These are phyloP conservation scores for Arctostaphylos glauca DNA, from an alignment of 148 eudicot genomes.

Conservation along the genomic window DNA sequence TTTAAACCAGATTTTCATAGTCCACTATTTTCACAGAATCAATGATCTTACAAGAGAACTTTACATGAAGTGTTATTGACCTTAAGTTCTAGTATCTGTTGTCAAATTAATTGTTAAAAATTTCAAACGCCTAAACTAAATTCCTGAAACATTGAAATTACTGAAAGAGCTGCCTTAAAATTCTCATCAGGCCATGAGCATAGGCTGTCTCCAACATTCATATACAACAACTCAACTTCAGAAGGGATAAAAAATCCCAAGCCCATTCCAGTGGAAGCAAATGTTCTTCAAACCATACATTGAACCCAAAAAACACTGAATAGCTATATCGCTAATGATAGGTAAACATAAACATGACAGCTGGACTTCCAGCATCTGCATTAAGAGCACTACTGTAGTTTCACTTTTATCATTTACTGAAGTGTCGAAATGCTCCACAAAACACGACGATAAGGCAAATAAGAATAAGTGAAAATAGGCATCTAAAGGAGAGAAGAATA, in stretches of 20 bases:
- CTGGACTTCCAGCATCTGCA: background rate
- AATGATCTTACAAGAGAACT: background rate
- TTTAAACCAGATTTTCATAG: background rate
- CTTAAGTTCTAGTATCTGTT: background rate
- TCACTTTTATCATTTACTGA: background rate
- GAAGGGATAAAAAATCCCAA: background rate
- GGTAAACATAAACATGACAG: background rate
- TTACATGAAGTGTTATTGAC: background rate
- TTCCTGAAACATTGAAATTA: background rate
- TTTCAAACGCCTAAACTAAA: background rate
- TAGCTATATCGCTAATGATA: background rate
- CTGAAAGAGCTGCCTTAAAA: background rate
- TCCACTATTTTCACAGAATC: background rate
- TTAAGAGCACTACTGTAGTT: background rate
- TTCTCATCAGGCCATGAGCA: background rate
- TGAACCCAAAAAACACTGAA: background rate
- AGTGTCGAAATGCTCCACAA: background rate
- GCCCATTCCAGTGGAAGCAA: background rate
- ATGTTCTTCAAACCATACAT: background rate
- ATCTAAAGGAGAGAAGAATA: background rate
- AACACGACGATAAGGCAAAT: background rate
- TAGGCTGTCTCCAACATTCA: background rate
- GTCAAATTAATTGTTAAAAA: background rate
- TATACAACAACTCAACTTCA: background rate
- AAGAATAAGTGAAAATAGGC: background rate